Evolutionary conservation across 2,329 filamentous ascomycete genomes (phyloP).

Genomic region (Sporothrix euskadiensis): DNA sequence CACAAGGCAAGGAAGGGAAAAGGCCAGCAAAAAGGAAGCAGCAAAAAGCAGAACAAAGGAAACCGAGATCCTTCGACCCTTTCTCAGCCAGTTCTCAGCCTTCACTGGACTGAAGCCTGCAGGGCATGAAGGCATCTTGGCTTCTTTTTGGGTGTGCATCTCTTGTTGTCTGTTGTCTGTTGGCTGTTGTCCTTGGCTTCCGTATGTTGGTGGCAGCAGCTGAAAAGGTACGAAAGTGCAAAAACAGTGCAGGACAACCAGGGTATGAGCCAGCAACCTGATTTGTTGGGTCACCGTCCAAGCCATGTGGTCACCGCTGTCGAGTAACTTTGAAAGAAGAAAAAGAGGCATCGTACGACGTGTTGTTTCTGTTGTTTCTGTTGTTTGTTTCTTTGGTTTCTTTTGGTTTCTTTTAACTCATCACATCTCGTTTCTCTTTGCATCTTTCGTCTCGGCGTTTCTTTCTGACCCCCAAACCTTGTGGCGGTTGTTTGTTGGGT

Average conservation of each 20-base stretch:
- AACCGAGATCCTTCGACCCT: background rate
- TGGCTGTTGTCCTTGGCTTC: background rate
- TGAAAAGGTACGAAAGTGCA: background rate
- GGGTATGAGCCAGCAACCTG: background rate
- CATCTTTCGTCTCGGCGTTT: conserved; percentile 5
- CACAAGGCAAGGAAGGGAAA: too few relatives aligned
- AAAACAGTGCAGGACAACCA: conserved; percentile 9
- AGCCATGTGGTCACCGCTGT: conserved; percentile 1
- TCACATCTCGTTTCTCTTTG: background rate
- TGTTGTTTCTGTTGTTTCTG: background rate
- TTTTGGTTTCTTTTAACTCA: background rate
- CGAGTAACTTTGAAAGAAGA: background rate
- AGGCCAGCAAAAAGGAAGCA: background rate
- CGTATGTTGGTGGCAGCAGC: background rate
- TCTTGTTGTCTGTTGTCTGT: background rate
- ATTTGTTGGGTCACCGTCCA: background rate
- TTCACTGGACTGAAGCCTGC: background rate
- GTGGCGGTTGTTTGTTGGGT: background rate
- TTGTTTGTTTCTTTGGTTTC: background rate
- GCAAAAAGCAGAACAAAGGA: background rate
- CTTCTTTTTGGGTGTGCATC: background rate
- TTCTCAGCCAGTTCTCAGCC: background rate
- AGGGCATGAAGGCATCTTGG: background rate
- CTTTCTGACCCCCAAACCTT: conserved; percentile 15
- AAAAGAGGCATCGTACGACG: background rate